Evolutionary conservation across 768 basidiomycete species (phyloP), one percentile per base, ranked within the genome.

Genomic region (Trametes coccinea): DNA sequence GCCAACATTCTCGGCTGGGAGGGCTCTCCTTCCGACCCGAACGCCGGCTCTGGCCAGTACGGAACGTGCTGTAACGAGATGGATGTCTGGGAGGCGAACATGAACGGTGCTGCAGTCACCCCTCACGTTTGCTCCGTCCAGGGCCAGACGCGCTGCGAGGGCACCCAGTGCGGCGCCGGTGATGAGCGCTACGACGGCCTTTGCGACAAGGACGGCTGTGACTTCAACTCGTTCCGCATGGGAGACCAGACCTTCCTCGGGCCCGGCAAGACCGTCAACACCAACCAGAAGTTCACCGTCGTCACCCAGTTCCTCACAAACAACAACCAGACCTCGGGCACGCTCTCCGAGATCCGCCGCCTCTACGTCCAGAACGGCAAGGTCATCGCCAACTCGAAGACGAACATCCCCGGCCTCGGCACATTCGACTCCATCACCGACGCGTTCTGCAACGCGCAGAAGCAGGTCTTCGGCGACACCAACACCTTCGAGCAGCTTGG

Each of bases 161-260:
- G 80, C 41, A 73, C 68, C 54, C 68, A 74, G 33, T 82, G 81
- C 65, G 67, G 63, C 17, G 59, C 60, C 41, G 65, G 54, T 54
- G 60, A 66, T 63, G 67, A 74, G 69, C 73, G 81, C 55, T 77
- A 79, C 70, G 72, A 67, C 62, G 78, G 78, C 50, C 67, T 80
- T 39, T 85, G 84, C 73, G 84, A 85, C 72, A 75, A 77, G 64
- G 82, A 81, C 64, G 83, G 84, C 40, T 85, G 84, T 72, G 84
- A 84, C 68, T 85, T 83, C 79, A 85, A 84, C 80, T 82, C 84
- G 40, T 85, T 70, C 79, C 82, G 83, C 68, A 77, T 81, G 79
- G 82, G 83, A 40, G 67, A 76, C 72, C 70, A 64, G 58, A 62
- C 69, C 59, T 85, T 83, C 80, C 77, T 78, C 70, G 84, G 84